Conservation (phyloP, 345 rosid species). For the Combretum micranthum region DNA sequence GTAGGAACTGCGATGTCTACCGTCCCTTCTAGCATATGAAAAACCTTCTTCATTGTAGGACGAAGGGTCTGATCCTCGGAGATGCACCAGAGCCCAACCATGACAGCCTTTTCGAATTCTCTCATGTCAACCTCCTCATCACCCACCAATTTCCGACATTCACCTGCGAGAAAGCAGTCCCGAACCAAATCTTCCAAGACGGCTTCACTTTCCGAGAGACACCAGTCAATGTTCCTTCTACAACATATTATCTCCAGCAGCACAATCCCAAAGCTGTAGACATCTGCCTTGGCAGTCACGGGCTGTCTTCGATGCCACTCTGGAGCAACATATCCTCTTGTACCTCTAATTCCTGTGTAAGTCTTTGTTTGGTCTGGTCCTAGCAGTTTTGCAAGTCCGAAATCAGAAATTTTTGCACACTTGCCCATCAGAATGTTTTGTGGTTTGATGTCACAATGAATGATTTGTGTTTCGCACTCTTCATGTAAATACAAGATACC, state of each 20-base stretch:
- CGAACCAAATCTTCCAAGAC: no score
- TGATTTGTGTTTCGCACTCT: constrained; percentile 16
- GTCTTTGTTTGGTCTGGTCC: background rate
- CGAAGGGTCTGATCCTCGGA: constrained; percentile 7
- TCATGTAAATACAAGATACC: constrained; percentile 11
- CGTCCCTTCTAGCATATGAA: constrained; percentile 1
- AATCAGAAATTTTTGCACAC: constrained; percentile 12
- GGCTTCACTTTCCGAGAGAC: no score
- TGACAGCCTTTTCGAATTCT: no score
- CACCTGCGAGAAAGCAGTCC: no score
- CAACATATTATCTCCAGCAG: constrained; percentile 4
- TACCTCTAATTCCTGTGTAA: constrained; percentile 9
- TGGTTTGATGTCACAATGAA: constrained; percentile 18
- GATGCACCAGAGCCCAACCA: constrained; percentile 11
- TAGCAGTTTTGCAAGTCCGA: constrained; percentile 5
- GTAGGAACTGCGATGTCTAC: background rate
- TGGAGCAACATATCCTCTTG: constrained; percentile 15
- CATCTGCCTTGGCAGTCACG: constrained; percentile 11
- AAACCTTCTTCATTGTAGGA: background rate
- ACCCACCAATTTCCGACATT: no score
- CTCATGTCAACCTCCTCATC: no score
- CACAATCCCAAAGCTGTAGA: no score
- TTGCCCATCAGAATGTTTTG: constrained; percentile 16
- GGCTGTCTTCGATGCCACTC: constrained; percentile 16
- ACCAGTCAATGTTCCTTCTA: background rate